Evolutionary conservation across 1,284 basidiomycete species (phyloP), one percentile per base, ranked within the genome.

Genomic region (Sporisorium exsertum): DNA sequence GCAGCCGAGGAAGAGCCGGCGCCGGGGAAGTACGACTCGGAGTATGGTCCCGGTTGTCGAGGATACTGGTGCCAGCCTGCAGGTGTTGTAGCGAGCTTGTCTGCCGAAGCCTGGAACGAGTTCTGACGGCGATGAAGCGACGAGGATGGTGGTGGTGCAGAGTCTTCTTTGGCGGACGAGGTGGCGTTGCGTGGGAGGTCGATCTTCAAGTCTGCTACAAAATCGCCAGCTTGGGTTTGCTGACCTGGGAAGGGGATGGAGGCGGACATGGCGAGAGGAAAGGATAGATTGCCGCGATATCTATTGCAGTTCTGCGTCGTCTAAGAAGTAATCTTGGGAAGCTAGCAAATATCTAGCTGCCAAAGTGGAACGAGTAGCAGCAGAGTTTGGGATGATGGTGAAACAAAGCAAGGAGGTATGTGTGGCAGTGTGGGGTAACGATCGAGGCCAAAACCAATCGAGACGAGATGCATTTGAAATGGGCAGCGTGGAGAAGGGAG

Each of bases 11-110:
- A 63, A 5, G 60, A 56, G 12, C 40, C 27, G 12, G 64, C 70
- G n/a, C 66, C 70, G 18, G 78, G 64, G 45, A 81, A 81, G 60
- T 81, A 81, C 7, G 67, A 68, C 15, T 81, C 79, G 3, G 77
- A 64, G 61, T 68, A 64, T 1, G 79, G 61, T 3, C 64, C 66
- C 5, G 79, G 79, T 42, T 77, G 79, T 24, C 79, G 69, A 15
- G 77, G 78, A 52, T 78, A 75, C 37, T 78, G 76, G 16, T 71
- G 61, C 72, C 72, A 78, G 20, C 60, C 64, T 15, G 66, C 52
- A 2, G 63, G 74, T 3, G 49, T 53, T 13, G 63, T 56, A 27
- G 53, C 35, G 27, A 61, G 56, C 29, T 75, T 63, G 26, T 70
- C 65, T 29, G 37, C 37, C 4, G 45, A 24, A 22, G 71, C 32